Base-by-base conservation (phyloP, 441 rosid species). In the Croton laevigatus region DNA sequence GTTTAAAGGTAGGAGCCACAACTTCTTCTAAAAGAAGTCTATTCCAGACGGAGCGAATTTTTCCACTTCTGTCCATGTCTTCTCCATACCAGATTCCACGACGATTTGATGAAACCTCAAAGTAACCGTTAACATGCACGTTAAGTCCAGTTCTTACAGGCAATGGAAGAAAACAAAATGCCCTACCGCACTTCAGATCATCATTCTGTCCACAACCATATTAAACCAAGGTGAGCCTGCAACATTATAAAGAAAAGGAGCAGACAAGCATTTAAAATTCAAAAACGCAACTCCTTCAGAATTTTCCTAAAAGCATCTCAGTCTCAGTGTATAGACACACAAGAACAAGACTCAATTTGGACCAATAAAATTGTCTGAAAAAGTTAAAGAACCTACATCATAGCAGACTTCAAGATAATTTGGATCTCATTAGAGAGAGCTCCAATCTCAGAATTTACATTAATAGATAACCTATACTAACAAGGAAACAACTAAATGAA, bases 11-110 rank as follows among this genome's bases (percentile, higher is more conserved):
- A 79, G 98, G 98, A 71, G 93, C 97, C 59, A 92, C 82, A 66
- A 95, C 86, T 79, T 95, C 98, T 85, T 92, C 98, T 68, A 95
- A 83, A 78, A 95, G 96, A 83, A 89, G 96, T 82, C 90, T 86
- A 81, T 95, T 95, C 99, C 99, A 95, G 67, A 87, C 78, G 37
- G 97, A 95, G 62, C 99, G 98, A 80, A 95, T 75, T 86, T 89
- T 95, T 42, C 98, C 99, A 83, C 99, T 87, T 82, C 96, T 92
- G 79, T 95, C 99, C 99, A 95, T 95, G 80, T 95, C 99, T 62
- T 78, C 97, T 71, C 99, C 99, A 81, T 91, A 91, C 99, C 99
- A 95, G 81, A 95, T 95, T 79, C 98, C 98, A 45, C 99, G 98
- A 55, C 99, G 99, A 71, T 92, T 95, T 65, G 99, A 95, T 13